These are phyloP conservation scores for Forsythia suspensa DNA, from an alignment of 257 asterid genomes.

Conservation along the genomic window DNA sequence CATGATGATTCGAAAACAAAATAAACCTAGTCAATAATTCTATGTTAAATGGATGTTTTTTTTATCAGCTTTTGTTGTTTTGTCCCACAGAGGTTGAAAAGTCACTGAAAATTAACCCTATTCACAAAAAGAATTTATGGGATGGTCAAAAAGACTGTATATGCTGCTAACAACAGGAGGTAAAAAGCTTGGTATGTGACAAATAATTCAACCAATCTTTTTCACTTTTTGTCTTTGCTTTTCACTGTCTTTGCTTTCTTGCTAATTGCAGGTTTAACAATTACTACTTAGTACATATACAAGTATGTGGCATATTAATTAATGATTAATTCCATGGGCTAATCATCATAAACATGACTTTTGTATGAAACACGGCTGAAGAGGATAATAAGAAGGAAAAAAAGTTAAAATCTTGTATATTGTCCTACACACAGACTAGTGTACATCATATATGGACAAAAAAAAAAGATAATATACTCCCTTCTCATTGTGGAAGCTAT, in stretches of 20 bases:
- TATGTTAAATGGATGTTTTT: background rate
- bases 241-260: background rate
- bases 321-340: too few species aligned
- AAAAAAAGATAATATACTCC: background rate
- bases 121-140: background rate
- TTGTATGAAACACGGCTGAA: too few species aligned
- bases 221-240: slow-evolving; percentile 2
- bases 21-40: background rate
- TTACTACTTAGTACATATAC: too few species aligned
- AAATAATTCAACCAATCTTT: background rate
- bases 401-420: too few species aligned
- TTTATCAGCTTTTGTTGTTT: background rate
- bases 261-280: background rate
- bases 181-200: too few species aligned
- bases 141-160: background rate
- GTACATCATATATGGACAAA: too few species aligned
- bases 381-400: too few species aligned
- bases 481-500: slow-evolving; percentile 1
- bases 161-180: background rate
- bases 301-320: too few species aligned
- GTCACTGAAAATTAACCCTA: background rate
- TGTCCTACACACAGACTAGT: too few species aligned
- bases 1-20: background rate
- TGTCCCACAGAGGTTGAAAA: background rate
- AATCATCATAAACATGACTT: too few species aligned